phyloP scores from a whole-genome alignment of 768 basidiomycete species.

The Suillus bovinus region DNA sequence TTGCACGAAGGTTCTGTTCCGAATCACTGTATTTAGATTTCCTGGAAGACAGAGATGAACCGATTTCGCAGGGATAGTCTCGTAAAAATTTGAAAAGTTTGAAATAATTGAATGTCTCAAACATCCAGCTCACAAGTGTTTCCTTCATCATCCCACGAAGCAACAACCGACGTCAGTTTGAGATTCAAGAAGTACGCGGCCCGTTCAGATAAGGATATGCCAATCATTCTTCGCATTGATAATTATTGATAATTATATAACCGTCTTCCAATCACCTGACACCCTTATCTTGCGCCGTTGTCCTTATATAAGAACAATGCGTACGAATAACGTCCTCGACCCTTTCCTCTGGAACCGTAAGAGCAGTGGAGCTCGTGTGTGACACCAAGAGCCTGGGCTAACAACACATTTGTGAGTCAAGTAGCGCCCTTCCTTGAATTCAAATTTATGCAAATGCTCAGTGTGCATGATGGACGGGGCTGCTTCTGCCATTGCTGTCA shows the following conservation, averaged over 20 bases:
- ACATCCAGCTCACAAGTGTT: background rate
- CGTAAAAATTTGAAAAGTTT: background rate
- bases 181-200: background rate
- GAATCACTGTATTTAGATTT: background rate
- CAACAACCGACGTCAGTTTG: background rate
- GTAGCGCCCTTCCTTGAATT: background rate
- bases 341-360: background rate
- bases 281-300: slow-evolving; percentile 1
- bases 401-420: background rate
- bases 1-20: background rate
- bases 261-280: background rate
- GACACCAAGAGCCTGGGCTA: background rate
- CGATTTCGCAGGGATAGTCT: background rate
- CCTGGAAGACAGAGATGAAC: background rate
- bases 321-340: background rate
- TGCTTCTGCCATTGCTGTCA: background rate
- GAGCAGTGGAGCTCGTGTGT: background rate
- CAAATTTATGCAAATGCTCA: background rate
- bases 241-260: no score
- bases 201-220: slow-evolving; percentile 2
- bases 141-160: background rate
- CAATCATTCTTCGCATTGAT: no score
- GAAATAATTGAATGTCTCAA: background rate
- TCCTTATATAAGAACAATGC: background rate
- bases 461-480: background rate